Percentiles rank a stretch among this genome's conserved stretches.
Conservation (phyloP, 1,284 basidiomycete species). For the Leccinum pachyderme region DNA sequence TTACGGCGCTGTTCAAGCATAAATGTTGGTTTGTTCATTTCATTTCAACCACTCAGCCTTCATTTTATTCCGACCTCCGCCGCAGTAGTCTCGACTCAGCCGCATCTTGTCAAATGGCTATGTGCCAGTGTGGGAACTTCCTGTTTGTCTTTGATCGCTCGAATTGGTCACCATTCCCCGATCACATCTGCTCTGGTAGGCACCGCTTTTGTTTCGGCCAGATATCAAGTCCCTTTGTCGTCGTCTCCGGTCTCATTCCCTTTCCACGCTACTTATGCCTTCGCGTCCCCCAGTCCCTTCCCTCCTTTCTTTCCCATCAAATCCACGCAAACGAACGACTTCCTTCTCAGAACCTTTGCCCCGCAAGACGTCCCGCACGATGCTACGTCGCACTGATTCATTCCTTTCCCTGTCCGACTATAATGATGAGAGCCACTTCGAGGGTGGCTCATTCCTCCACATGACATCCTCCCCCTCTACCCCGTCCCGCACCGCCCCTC, state of each 20-base stretch:
- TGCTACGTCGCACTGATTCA: slow-evolving; percentile 43
- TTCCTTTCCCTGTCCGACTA: slow-evolving; percentile 34
- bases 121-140: slow-evolving; percentile 9
- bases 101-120: background rate
- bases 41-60: background rate
- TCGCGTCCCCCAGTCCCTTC: slow-evolving; percentile 14
- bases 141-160: slow-evolving; percentile 6
- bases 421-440: slow-evolving; percentile 23
- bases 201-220: slow-evolving; percentile 37
- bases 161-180: slow-evolving; percentile 28
- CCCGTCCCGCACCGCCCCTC: slow-evolving; percentile 24
- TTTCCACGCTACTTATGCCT: slow-evolving; percentile 31
- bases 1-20: background rate
- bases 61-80: background rate
- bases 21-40: background rate
- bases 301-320: slow-evolving; percentile 6
- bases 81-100: background rate
- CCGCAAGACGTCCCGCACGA: slow-evolving; percentile 38
- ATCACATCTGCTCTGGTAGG: slow-evolving; percentile 24
- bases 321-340: slow-evolving; percentile 41
- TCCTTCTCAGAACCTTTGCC: slow-evolving; percentile 39
- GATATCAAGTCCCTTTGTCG: slow-evolving; percentile 34
- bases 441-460: slow-evolving; percentile 26
- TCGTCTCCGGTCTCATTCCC: slow-evolving; percentile 15
- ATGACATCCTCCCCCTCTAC: slow-evolving; percentile 16